phyloP scores from a whole-genome alignment of 2,329 filamentous ascomycete genomes.

The Pseudogymnoascus sp. region DNA sequence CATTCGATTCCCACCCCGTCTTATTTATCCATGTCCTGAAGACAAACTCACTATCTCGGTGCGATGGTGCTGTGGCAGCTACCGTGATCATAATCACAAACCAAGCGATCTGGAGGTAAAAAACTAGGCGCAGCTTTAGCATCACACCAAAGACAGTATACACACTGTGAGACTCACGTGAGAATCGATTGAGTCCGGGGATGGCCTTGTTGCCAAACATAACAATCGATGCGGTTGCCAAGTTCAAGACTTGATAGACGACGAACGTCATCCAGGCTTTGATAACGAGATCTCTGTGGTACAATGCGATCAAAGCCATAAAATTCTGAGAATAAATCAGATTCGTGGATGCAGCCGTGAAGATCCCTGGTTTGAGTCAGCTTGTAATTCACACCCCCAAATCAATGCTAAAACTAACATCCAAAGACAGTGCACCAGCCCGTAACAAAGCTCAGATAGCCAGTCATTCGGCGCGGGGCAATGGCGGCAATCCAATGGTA shows the following conservation, averaged over 20 bases:
- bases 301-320: constrained; percentile 37
- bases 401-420: constrained; percentile 30
- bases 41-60: constrained; percentile 41
- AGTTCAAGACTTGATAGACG: constrained; percentile 36
- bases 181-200: constrained; percentile 37
- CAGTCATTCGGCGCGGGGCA: constrained; percentile 34
- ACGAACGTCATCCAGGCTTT: constrained; percentile 43
- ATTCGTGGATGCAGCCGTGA: constrained; percentile 24
- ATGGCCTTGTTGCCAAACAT: constrained; percentile 42
- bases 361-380: constrained; percentile 30
- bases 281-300: constrained; percentile 33
- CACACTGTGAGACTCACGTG: constrained; percentile 23
- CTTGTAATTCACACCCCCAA: not conserved
- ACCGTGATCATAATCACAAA: constrained; percentile 42
- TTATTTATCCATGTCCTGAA: constrained; percentile 46
- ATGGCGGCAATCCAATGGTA: constrained; percentile 45
- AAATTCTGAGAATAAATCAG: constrained; percentile 36
- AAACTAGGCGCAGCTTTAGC: constrained; percentile 23
- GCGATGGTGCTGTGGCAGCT: constrained; percentile 37
- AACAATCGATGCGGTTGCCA: constrained; percentile 37
- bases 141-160: not conserved
- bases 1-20: constrained; percentile 42
- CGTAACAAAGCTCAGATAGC: constrained; percentile 37
- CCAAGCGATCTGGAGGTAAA: constrained; percentile 41
- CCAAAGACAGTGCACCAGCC: constrained; percentile 35